Evolutionary conservation across 1,139 yeast genomes (phyloP), one percentile per base, ranked within the genome.

Genomic region (Diutina mesorugosa): DNA sequence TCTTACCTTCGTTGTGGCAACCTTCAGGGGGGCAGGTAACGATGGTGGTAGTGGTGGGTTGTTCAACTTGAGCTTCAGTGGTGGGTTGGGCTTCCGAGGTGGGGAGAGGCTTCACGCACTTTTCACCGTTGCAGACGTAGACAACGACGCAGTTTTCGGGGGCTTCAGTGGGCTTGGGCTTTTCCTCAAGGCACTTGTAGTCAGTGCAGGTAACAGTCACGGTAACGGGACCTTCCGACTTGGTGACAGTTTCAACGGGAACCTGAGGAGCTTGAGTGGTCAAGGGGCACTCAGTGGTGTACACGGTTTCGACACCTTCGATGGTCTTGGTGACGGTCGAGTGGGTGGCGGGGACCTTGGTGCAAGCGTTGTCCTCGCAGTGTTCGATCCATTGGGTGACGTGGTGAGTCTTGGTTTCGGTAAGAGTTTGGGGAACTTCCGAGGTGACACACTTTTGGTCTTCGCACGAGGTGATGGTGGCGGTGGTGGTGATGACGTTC

Each of bases 391-490:
- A 32, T n/a, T 30, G 45, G 30, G 45, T 50, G 53, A 32, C 45
- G 53, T 50, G 53, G 53, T 50, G 53, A 14, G 35, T 41, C 18
- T 14, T 21, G 54, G 35, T 41, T 28, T 38, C 54, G 29, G 47
- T 41, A n/a, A 38, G 18, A n/a, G 47, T 41, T 38, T 38, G 47
- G 54, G 53, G 53, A 32, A 50, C 53, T 32, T 50, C 53, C n/a
- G 53, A 50, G 18, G 53, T 50, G 53, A 50, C 53, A 50, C 53
- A 50, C 53, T 50, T 30, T 12, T 50, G 41, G 28, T 50, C 45
- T 32, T 50, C 53, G 30, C 53, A 50, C 16, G 53, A 50, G 28
- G 53, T 50, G 53, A 50, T 50, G 53, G 53, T 50, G 45, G 53
- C 53, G 28, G 53, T 50, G 53, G 53, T 50, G 53, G 53, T 50